Base-by-base conservation (phyloP, 495 filamentous ascomycete species). In the Tetracladium marchalianum region DNA sequence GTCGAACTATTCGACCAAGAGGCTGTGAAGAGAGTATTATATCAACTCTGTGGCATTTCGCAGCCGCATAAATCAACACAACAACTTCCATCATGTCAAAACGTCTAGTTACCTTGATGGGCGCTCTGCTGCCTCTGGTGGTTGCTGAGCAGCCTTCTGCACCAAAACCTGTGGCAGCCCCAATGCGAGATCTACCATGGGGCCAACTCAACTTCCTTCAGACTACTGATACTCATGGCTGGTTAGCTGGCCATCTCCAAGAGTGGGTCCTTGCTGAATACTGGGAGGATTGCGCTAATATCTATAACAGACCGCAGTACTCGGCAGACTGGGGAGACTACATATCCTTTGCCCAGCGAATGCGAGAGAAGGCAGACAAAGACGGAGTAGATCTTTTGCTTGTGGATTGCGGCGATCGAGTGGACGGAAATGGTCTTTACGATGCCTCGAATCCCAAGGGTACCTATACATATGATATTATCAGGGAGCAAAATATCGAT, bases 311-410 rank as follows among this genome's bases (percentile, higher is more conserved):
- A 66, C 69, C 88, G 1, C 88, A 87, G 19, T 98, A 86, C 62
- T 90, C 87, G 12, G 93, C 87, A 33, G 92, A 97, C 61, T 96
- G 92, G 85, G 92, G 92, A 32, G 92, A 98, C 66, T 98, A 97
- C 64, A 75, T 97, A 53, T 97, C 92, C 9, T 95, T 98, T 57
- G 78, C 89, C 16, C 66, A 79, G 31, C 87, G 87, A 54, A 78
- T 98, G 73, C 82, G 78, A 18, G 68, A 77, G 52, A 81, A 74
- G 59, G 86, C 87, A 17, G 85, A 96, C 56, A 70, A 76, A 3
- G 71, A 80, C 35, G 88, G 85, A 16, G 76, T 78, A 27, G 92
- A 98, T 62, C 65, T 98, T 18, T 67, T 97, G 17, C 76, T 98
- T 17, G 73, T 98, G 49, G 92, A 98, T 66, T 95, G 90, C 6